Base-by-base conservation (phyloP, 305 asterid genomes). In the Plantago coronopus region DNA sequence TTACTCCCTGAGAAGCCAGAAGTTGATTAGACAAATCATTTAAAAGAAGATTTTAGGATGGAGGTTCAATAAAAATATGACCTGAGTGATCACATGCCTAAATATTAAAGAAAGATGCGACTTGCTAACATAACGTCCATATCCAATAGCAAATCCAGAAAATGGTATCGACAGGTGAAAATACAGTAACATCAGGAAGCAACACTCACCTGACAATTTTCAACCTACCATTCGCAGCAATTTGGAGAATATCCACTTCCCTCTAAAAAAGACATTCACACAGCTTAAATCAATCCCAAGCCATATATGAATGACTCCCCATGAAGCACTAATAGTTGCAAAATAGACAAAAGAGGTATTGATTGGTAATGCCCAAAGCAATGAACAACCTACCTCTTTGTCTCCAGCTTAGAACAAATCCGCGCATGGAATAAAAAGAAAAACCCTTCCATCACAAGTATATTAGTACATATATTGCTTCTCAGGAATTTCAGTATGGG, bases 181-280 rank as follows among this genome's bases (percentile, higher is more conserved):
- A 22, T 47, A 25, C 57, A 5, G 66, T 72, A 74, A 66, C 53
- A 60, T 65, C 44, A 59, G 66, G 62, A 67, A 83, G 95, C 86
- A 87, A 70, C 93, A 85, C 97, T 91, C 97, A 85, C 96, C 97
- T 88, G 97, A 90, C 57, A 75, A 53, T 20, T 80, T 68, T 81
- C 89, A 85, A 85, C 84, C 88, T 84, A 84, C 83, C 88, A 74
- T 74, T 82, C 78, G 91, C 95, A 82, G 94, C 96, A 85, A 77
- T 85, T 80, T 78, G 95, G 81, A 79, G 95, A 83, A 72, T 74
- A 85, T 88, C 95, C 88, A 83, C 82, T 79, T 74, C 88, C 89
- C 82, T 78, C 95, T 85, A 88, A 74, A 81, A 59, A 85, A 84
- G 58, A 85, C 87, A 88, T 82, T 81, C 83, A 85, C 80, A 81